Conservation (phyloP, 805 yeast species). For the Lipomyces kockii region DNA sequence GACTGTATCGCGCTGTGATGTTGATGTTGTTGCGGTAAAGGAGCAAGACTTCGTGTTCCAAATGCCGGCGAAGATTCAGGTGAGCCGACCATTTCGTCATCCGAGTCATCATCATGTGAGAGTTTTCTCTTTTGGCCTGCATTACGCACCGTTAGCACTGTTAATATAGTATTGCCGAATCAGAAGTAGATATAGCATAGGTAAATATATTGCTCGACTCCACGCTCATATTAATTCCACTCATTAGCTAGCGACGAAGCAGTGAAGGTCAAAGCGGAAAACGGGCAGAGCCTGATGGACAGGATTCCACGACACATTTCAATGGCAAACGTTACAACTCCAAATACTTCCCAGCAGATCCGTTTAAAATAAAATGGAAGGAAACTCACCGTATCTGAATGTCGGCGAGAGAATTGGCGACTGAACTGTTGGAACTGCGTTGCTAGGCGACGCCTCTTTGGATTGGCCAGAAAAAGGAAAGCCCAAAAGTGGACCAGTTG, state of each 20-base stretch:
- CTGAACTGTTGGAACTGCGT: neutral
- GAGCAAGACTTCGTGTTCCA: conserved; percentile 3
- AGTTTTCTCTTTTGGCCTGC: conserved; percentile 24
- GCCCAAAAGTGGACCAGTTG: conserved; percentile 29
- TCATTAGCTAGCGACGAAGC: neutral
- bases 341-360: neutral
- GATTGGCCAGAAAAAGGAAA: conserved; percentile 28
- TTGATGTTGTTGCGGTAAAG: conserved; percentile 10
- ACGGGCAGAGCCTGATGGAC: neutral
- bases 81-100: conserved; percentile 34
- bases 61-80: conserved; percentile 26
- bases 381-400: conserved; percentile 22
- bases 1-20: conserved; percentile 11
- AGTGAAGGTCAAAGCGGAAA: neutral
- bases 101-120: conserved; percentile 31
- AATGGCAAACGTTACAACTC: neutral
- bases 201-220: neutral
- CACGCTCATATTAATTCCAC: neutral
- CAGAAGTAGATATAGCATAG: neutral
- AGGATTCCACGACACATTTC: neutral
- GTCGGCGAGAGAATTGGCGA: conserved; percentile 8
- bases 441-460: conserved; percentile 15
- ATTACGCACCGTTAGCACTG: neutral
- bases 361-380: neutral
- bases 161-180: neutral